Evolutionary conservation across 371 early-diverging fungal species (phyloP).

Genomic region (Rhizomucor pusillus): DNA sequence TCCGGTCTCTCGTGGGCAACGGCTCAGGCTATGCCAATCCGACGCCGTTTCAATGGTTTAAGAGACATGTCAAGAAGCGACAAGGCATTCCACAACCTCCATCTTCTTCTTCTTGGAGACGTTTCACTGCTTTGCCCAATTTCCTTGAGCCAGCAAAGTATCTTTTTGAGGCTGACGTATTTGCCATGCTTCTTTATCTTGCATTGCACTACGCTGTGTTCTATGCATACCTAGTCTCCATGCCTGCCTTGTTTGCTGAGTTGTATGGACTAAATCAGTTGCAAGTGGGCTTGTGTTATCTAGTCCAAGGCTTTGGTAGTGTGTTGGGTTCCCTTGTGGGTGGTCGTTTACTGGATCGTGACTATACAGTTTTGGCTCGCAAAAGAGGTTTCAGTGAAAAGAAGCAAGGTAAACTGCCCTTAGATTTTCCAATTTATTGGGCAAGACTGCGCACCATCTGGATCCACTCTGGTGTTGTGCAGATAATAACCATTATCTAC

Average conservation of each 20-base stretch:
- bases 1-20: conserved; percentile 46
- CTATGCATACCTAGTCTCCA: conserved; percentile 23
- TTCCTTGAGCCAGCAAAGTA: conserved; percentile 12
- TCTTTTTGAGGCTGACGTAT: conserved; percentile 17
- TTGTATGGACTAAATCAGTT: conserved; percentile 23
- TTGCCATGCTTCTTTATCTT: conserved; percentile 17
- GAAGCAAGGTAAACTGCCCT: conserved; percentile 12
- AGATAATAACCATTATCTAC: conserved; percentile 20
- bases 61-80: neutral
- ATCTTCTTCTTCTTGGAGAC: neutral
- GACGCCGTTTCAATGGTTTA: conserved; percentile 22
- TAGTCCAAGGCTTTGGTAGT: conserved; percentile 28
- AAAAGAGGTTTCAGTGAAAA: conserved; percentile 6
- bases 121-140: conserved; percentile 10
- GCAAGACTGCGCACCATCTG: conserved; percentile 29
- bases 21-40: conserved; percentile 30
- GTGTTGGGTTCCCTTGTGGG: conserved; percentile 23
- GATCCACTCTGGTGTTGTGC: conserved; percentile 13
- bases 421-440: conserved; percentile 24
- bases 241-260: conserved; percentile 19
- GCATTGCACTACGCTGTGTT: conserved; percentile 16
- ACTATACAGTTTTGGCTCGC: conserved; percentile 20
- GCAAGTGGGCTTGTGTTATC: conserved; percentile 35
- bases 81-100: neutral
- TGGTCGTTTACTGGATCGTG: conserved; percentile 30